phyloP scores from a whole-genome alignment of 192 early-diverging fungal genomes.

The Lobosporangium transversale region DNA sequence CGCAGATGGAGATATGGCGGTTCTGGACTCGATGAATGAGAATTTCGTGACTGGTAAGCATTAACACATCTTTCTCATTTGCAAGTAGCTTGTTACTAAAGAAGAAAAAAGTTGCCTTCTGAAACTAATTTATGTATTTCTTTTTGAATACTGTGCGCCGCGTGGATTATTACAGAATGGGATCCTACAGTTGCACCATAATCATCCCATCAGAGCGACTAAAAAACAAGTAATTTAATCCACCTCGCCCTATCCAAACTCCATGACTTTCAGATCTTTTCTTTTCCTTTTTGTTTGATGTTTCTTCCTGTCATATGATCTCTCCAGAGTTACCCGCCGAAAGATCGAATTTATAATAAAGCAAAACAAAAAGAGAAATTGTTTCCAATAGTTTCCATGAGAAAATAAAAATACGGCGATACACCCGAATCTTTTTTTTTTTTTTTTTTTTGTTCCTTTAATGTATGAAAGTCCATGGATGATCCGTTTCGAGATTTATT shows the following conservation, averaged over 20 bases:
- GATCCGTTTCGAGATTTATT: slow-evolving; percentile 22
- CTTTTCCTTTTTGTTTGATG: background rate
- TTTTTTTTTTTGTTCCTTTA: slow-evolving; percentile 32
- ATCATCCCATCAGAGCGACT: background rate
- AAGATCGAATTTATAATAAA: too few relatives aligned
- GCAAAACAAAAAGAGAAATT: background rate
- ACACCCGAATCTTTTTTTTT: background rate
- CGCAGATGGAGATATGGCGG: slow-evolving; percentile 63
- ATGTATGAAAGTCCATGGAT: slow-evolving; percentile 38
- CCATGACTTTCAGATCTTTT: background rate
- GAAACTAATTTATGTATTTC: too few relatives aligned
- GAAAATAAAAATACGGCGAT: background rate
- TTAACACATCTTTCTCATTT: too few relatives aligned
- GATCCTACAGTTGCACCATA: slow-evolving; percentile 29
- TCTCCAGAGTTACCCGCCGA: too few relatives aligned
- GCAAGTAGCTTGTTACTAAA: background rate
- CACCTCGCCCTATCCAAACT: background rate
- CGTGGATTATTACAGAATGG: too few relatives aligned
- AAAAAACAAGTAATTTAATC: background rate
- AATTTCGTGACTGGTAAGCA: slow-evolving; percentile 54
- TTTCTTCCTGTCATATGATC: background rate
- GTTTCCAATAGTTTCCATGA: too few relatives aligned
- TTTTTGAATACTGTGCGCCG: too few relatives aligned
- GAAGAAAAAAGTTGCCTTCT: background rate
- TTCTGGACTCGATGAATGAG: slow-evolving; percentile 64